Base-by-base conservation (phyloP, 768 basidiomycete genomes). In the Kwoniella bestiolae region DNA sequence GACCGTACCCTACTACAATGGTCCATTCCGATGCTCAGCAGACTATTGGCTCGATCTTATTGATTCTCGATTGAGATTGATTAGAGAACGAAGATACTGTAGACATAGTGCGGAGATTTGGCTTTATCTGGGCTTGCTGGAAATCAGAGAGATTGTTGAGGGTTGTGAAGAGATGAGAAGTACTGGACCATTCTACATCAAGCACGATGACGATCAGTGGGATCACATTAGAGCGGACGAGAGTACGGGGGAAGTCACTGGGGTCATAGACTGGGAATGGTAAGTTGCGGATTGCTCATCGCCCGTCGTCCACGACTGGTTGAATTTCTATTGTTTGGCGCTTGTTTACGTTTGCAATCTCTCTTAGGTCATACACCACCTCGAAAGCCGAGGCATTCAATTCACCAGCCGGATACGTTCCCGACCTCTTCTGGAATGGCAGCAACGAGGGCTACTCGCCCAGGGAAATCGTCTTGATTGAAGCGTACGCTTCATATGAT, bases 251-350 rank as follows among this genome's bases (percentile, higher is more conserved):
- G 50, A 73, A 21, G 70, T 79, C 34, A 55, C 66, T 3, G 68
- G 72, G 11, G 69, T 78, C 47, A 76, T 82, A 41, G 76, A 82
- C 56, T 81, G 81, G 81, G 81, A 81, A 60, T 78, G 70, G 70
- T 69, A 31, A 50, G 70, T 57, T 5, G 28, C 16, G 6, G 29
- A 16, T 12, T 11, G 14, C 50, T 56, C 0, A 14, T 12, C n/a
- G 12, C 16, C 57, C 11, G 8, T 5, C 25, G n/a, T n/a, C 8
- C 8, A 12, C 25, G 50, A 26, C n/a, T 52, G 29, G 29, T n/a
- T 16, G 29, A 25, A 32, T 23, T 12, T 23, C 4, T 11, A 52
- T 21, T 9, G 31, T n/a, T 41, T 9, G 21, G 21, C n/a, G n/a
- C 7, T 8, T 23, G 14, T 9, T n/a, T 31, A 5, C n/a, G 7